Percentiles rank a stretch among this genome's conserved stretches.
Evolutionary conservation across 2,329 filamentous ascomycete species (phyloP).

Genomic region (Claviceps arundinis): DNA sequence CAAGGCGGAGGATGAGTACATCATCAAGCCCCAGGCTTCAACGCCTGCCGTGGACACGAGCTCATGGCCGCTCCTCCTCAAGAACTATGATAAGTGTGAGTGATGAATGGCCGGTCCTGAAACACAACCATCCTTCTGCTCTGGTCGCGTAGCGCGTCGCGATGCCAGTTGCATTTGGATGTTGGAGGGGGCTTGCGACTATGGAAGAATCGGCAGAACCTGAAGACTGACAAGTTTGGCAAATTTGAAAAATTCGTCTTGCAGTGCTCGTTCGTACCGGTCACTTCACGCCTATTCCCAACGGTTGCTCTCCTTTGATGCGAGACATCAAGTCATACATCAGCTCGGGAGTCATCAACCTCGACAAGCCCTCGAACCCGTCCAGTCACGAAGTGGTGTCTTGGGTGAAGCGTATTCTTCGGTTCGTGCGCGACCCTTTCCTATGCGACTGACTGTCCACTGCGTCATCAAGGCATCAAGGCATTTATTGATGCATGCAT

Average conservation of each 20-base stretch:
- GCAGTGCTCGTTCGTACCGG: slow-evolving; percentile 82
- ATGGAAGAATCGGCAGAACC: neutral
- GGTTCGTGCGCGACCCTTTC: slow-evolving; percentile 35
- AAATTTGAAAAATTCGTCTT: neutral
- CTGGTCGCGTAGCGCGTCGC: neutral
- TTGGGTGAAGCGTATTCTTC: slow-evolving; percentile 96
- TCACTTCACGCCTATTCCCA: slow-evolving; percentile 93
- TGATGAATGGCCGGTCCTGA: slow-evolving; percentile 11
- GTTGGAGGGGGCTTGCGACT: neutral
- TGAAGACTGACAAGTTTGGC: slow-evolving; percentile 3
- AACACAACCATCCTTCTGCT: too few relatives aligned
- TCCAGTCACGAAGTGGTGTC: slow-evolving; percentile 98
- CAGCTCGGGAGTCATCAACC: slow-evolving; percentile 94
- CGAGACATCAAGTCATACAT: slow-evolving; percentile 96
- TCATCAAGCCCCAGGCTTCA: slow-evolving; percentile 82
- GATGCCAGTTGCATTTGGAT: neutral
- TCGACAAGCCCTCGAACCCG: slow-evolving; percentile 76
- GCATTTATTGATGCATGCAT: neutral
- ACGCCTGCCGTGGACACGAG: slow-evolving; percentile 72
- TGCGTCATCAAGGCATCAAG: neutral
- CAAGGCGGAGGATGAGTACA: slow-evolving; percentile 54
- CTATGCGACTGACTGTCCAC: neutral
- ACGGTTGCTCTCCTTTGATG: slow-evolving; percentile 80
- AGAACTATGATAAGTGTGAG: slow-evolving; percentile 89
- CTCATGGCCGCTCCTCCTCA: slow-evolving; percentile 84